Percentiles rank a stretch among this genome's conserved stretches.
Evolutionary conservation across 2,329 filamentous ascomycete genomes (phyloP).

Genomic region (Hymenoscyphus scutula): DNA sequence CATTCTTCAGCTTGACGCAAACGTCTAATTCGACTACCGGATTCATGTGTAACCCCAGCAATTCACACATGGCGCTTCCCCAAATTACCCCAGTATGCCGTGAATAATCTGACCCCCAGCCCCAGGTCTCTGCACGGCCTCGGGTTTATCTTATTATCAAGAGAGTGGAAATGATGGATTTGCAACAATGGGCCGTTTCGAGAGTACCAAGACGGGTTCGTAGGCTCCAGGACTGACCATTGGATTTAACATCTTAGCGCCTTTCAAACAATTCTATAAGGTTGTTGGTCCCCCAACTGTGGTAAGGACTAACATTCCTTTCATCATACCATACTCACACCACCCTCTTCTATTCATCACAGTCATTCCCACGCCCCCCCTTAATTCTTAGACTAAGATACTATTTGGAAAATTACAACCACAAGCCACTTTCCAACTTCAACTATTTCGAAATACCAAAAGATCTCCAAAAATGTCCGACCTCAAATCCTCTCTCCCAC

Average conservation of each 20-base stretch:
- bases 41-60: background rate
- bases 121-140: background rate
- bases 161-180: conserved; percentile 1
- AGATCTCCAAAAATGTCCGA: conserved; percentile 12
- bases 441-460: background rate
- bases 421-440: background rate
- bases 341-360: background rate
- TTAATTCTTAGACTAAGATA: background rate
- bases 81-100: background rate
- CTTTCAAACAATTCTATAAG: background rate
- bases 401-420: background rate
- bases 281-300: background rate
- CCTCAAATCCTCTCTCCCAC: conserved; percentile 16
- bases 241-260: background rate
- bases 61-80: background rate
- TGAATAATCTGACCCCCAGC: background rate
- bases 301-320: background rate
- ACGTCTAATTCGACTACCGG: conserved; percentile 5
- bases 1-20: conserved; percentile 10
- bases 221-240: background rate
- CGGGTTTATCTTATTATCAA: conserved; percentile 1
- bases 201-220: background rate
- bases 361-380: background rate
- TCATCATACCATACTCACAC: background rate
- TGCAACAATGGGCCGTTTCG: background rate